A percentile compares a stretch with the other conserved stretches of the same genome.
Conservation (phyloP, 257 asterid genomes). For the Ajuga chamaepitys region DNA sequence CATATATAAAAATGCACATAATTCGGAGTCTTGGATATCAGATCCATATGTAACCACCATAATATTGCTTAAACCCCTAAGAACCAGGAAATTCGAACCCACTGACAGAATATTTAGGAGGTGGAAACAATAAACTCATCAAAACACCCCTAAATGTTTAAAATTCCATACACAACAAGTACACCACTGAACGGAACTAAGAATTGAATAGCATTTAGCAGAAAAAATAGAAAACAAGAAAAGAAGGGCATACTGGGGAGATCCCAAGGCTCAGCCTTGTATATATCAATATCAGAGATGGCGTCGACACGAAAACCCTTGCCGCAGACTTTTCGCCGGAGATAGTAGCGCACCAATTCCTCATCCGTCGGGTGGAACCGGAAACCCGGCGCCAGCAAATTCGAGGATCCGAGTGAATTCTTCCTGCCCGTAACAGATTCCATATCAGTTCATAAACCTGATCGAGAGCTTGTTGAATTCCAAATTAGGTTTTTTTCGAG, state of each 20-base stretch:
- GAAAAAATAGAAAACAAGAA: neutral
- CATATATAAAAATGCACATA: too few relatives aligned
- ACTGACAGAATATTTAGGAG: too few relatives aligned
- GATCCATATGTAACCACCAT: too few relatives aligned
- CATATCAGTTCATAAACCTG: slow-evolving; percentile 13
- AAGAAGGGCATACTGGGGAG: slow-evolving; percentile 55
- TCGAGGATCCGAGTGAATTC: slow-evolving; percentile 29
- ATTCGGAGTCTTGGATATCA: too few relatives aligned
- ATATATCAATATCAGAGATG: slow-evolving; percentile 80
- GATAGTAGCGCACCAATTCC: slow-evolving; percentile 78
- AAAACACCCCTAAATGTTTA: too few relatives aligned
- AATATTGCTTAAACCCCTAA: too few relatives aligned
- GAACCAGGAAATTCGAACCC: too few relatives aligned
- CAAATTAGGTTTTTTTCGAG: slow-evolving; percentile 3
- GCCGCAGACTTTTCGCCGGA: slow-evolving; percentile 66
- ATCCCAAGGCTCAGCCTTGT: slow-evolving; percentile 97
- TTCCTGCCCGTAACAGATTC: slow-evolving; percentile 20
- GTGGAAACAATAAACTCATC: too few relatives aligned
- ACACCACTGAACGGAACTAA: too few relatives aligned
- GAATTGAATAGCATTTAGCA: neutral
- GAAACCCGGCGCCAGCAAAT: slow-evolving; percentile 75
- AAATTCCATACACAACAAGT: too few relatives aligned
- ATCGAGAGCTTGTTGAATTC: neutral
- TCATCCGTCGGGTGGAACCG: slow-evolving; percentile 98
- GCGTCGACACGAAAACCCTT: slow-evolving; percentile 61